Evolutionary conservation across 2,329 filamentous ascomycete species (phyloP).

Genomic region (Hypoxylon sp.): DNA sequence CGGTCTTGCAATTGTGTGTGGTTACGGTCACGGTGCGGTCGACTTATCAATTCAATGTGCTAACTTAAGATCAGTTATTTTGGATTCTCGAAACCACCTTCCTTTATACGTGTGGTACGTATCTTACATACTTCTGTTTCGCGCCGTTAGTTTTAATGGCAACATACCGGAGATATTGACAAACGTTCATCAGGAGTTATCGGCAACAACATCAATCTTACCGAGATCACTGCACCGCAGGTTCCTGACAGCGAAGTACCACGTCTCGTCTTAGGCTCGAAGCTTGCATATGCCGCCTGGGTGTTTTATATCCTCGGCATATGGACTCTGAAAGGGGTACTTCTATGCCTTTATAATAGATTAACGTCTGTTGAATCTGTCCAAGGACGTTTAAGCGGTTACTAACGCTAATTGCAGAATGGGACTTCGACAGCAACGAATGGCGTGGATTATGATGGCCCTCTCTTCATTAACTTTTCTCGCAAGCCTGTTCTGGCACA

Average conservation of each 20-base stretch:
- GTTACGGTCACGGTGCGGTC: background rate
- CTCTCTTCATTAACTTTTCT: background rate
- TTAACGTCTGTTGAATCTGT: background rate
- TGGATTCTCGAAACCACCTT: background rate
- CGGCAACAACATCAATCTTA: conserved; percentile 2
- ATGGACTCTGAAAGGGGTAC: conserved; percentile 5
- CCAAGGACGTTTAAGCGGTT: background rate
- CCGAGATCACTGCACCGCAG: background rate
- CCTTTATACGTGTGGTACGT: conserved; percentile 6
- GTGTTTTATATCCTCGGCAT: background rate
- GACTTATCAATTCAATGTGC: background rate
- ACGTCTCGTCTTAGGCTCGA: background rate
- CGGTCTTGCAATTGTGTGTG: conserved; percentile 3
- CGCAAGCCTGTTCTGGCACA: conserved; percentile 1
- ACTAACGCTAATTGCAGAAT: background rate
- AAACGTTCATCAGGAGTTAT: background rate
- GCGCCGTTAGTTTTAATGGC: background rate
- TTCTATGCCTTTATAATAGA: conserved; percentile 6
- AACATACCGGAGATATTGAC: background rate
- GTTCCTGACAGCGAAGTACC: conserved; percentile 1
- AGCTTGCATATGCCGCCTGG: conserved; percentile 5
- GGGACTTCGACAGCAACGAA: conserved; percentile 2
- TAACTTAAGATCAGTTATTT: background rate
- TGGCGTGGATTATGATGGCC: conserved; percentile 1
- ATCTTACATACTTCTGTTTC: background rate